Evolutionary conservation across 768 basidiomycete genomes (phyloP).

Genomic region (Termitomyces titanicus): DNA sequence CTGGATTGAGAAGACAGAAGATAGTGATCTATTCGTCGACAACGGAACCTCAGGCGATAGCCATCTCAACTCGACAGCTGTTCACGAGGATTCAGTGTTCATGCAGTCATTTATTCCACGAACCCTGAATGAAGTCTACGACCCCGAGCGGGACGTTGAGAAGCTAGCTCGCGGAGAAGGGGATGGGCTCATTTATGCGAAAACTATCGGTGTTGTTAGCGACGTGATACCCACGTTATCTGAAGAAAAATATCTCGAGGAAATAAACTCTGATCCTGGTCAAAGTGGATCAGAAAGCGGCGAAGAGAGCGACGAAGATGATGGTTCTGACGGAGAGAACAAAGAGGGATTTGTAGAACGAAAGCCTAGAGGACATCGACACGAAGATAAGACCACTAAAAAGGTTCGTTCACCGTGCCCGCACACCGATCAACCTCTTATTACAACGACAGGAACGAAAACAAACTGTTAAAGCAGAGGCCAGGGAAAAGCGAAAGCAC

Average conservation of each 20-base stretch:
- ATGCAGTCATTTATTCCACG: slow-evolving; percentile 90
- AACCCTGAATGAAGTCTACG: slow-evolving; percentile 86
- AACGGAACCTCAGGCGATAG: not conserved
- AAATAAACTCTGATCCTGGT: slow-evolving; percentile 9
- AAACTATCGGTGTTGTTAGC: slow-evolving; percentile 66
- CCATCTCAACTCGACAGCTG: slow-evolving; percentile 19
- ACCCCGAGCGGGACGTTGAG: slow-evolving; percentile 91
- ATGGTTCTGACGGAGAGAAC: slow-evolving; percentile 30
- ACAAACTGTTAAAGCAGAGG: slow-evolving; percentile 82
- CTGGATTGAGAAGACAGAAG: slow-evolving; percentile 43
- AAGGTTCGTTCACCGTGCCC: slow-evolving; percentile 49
- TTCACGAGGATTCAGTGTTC: slow-evolving; percentile 88
- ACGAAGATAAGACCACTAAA: slow-evolving; percentile 89
- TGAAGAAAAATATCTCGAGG: slow-evolving; percentile 1
- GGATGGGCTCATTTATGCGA: slow-evolving; percentile 77
- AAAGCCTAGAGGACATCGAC: slow-evolving; percentile 79
- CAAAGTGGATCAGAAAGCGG: slow-evolving; percentile 21
- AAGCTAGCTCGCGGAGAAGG: slow-evolving; percentile 69
- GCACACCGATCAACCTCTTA: not conserved
- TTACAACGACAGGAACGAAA: slow-evolving; percentile 72
- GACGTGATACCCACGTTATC: slow-evolving; percentile 3
- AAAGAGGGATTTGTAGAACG: slow-evolving; percentile 45
- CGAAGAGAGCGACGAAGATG: slow-evolving; percentile 24
- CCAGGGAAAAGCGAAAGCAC: slow-evolving; percentile 81
- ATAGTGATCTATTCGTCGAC: not conserved